Evolutionary conservation across 2,329 filamentous ascomycete species (phyloP).

Genomic region (Cytospora piceicola): DNA sequence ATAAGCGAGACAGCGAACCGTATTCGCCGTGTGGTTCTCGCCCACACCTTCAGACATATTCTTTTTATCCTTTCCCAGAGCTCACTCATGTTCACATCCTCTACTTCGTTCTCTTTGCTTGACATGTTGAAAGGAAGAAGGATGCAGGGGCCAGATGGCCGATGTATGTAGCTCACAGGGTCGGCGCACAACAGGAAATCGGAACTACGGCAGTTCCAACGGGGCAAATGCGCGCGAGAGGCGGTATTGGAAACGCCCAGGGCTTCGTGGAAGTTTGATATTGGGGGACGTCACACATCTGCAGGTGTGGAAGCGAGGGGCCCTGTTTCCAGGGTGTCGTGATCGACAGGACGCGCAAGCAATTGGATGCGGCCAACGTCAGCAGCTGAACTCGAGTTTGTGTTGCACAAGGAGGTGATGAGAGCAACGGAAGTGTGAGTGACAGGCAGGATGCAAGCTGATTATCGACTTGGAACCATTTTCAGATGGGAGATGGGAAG

Average conservation of each 20-base stretch:
- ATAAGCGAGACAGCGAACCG: conserved; percentile 18
- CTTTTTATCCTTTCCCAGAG: conserved; percentile 27
- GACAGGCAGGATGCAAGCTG: neutral
- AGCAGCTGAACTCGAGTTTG: neutral
- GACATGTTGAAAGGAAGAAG: conserved; percentile 17
- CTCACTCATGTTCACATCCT: conserved; percentile 28
- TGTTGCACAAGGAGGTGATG: neutral
- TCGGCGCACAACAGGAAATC: neutral
- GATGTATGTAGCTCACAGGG: neutral
- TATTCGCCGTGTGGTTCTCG: conserved; percentile 27
- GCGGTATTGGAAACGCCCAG: neutral
- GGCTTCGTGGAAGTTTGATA: neutral
- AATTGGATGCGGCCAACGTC: neutral
- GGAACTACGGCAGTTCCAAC: neutral
- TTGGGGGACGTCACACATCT: neutral
- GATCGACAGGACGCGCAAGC: conserved; percentile 20
- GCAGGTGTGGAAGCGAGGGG: neutral
- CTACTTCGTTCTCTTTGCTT: conserved; percentile 11
- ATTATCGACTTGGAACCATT: conserved; percentile 12
- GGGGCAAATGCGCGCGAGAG: neutral
- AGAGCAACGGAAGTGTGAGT: neutral
- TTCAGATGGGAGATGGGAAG: conserved; percentile 7
- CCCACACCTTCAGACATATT: conserved; percentile 26
- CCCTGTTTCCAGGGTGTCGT: conserved; percentile 15
- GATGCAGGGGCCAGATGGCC: conserved; percentile 8